Evolutionary conservation across 1,284 basidiomycete genomes (phyloP).

Genomic region (Ceratobasidium sp.): DNA sequence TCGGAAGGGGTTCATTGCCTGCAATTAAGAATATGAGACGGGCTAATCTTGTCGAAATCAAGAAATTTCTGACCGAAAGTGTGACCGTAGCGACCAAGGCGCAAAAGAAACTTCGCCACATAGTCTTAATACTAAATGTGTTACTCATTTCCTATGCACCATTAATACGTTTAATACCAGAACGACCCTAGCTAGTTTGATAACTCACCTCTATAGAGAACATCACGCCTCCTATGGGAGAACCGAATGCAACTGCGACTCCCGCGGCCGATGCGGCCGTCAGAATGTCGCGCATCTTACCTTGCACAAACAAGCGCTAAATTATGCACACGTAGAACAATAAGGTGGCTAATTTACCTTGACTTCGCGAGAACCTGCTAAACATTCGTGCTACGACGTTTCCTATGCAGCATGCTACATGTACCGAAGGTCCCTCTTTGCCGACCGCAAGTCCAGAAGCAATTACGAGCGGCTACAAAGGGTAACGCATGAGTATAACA

Average conservation of each 20-base stretch:
- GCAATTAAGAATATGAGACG: slow-evolving; percentile 9
- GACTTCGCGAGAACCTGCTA: slow-evolving; percentile 91
- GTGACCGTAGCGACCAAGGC: slow-evolving; percentile 97
- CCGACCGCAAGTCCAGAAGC: slow-evolving; percentile 95
- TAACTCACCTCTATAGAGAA: slow-evolving; percentile 72
- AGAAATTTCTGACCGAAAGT: slow-evolving; percentile 73
- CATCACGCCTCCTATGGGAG: slow-evolving; percentile 96
- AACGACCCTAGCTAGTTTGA: not conserved
- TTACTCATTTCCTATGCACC: slow-evolving; percentile 93
- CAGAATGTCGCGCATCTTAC: slow-evolving; percentile 94
- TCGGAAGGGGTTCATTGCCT: slow-evolving; percentile 98
- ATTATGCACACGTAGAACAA: not conserved
- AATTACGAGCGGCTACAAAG: slow-evolving; percentile 87
- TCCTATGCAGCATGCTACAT: slow-evolving; percentile 93
- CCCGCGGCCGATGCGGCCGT: slow-evolving; percentile 97
- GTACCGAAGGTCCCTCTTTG: slow-evolving; percentile 97
- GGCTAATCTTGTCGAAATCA: not conserved
- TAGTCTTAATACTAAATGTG: slow-evolving; percentile 94
- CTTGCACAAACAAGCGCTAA: slow-evolving; percentile 57
- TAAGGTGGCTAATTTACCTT: slow-evolving; percentile 75
- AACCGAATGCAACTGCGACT: slow-evolving; percentile 97
- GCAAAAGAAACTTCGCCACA: slow-evolving; percentile 98
- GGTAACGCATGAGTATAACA: not conserved
- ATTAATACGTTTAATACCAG: not conserved
- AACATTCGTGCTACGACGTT: slow-evolving; percentile 93